phyloP scores from a whole-genome alignment of 176 grass and related monocot species.

The Musa schizocarpa region DNA sequence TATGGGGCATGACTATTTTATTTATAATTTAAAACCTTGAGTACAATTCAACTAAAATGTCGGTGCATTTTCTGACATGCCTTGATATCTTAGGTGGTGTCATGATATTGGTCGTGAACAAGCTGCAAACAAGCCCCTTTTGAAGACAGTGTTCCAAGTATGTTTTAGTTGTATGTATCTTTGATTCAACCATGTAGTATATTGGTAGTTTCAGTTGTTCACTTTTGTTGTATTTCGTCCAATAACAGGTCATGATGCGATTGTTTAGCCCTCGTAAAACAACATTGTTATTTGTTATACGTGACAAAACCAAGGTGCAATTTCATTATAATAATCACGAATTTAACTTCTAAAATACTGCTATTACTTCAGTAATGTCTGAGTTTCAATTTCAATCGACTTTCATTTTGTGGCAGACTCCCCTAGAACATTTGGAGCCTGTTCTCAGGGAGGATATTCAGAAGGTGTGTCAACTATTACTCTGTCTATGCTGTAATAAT shows the following conservation, averaged over 20 bases:
- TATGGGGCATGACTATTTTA: neutral
- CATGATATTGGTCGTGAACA: conserved; percentile 98
- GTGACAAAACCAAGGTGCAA: conserved; percentile 84
- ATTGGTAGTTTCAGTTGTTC: neutral
- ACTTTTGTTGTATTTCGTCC: conserved; percentile 5
- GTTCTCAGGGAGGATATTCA: conserved; percentile 99
- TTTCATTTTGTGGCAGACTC: conserved; percentile 49
- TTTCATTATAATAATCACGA: neutral
- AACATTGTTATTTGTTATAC: conserved; percentile 89
- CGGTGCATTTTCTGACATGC: conserved; percentile 23
- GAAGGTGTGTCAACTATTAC: conserved; percentile 49
- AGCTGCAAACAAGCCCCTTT: conserved; percentile 92
- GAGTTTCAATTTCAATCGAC: neutral
- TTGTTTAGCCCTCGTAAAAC: conserved; percentile 98
- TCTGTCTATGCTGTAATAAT: conserved; percentile 4
- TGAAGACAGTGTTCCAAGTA: conserved; percentile 95
- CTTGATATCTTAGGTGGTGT: conserved; percentile 52
- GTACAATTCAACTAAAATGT: conserved; percentile 3
- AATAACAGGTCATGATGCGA: conserved; percentile 89
- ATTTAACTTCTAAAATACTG: neutral
- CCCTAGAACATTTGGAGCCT: conserved; percentile 86
- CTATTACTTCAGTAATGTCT: neutral
- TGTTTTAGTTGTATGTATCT: neutral
- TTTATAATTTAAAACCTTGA: neutral
- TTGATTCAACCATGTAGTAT: neutral